These are phyloP conservation scores for Trametes villosa DNA, from an alignment of 768 basidiomycete species.

Conservation along the genomic window DNA sequence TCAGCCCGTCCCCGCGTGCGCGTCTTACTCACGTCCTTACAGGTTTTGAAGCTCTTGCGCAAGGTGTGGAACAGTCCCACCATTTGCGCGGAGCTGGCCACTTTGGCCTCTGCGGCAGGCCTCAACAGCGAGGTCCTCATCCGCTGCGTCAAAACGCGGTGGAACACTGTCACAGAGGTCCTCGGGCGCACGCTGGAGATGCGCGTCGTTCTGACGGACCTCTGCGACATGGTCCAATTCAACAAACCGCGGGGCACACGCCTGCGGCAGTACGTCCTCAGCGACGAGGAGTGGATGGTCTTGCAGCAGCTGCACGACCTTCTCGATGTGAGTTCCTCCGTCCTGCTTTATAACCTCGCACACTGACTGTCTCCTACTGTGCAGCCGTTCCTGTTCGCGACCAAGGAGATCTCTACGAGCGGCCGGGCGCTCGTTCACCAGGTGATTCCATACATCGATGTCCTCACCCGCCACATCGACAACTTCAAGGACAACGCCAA, in stretches of 20 bases:
- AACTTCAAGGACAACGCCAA: constrained; percentile 18
- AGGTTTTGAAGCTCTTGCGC: too few species aligned
- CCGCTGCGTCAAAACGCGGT: constrained; percentile 23
- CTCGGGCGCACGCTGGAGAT: constrained; percentile 26
- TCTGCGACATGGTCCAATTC: constrained; percentile 25
- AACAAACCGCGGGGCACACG: constrained; percentile 25
- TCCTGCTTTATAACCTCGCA: too few species aligned
- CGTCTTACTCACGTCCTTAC: too few species aligned
- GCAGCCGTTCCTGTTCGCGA: constrained; percentile 32
- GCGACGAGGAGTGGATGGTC: constrained; percentile 31
- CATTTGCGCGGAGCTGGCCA: too few species aligned
- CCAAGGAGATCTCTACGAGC: constrained; percentile 29
- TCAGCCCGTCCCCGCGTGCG: too few species aligned
- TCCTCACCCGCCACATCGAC: constrained; percentile 29
- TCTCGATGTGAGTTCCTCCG: too few species aligned
- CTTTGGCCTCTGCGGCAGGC: not conserved
- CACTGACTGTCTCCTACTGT: not conserved
- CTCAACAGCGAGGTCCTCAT: constrained; percentile 12
- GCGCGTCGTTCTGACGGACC: constrained; percentile 17
- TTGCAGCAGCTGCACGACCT: constrained; percentile 22
- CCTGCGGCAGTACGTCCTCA: constrained; percentile 24
- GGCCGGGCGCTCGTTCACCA: constrained; percentile 31
- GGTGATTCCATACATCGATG: constrained; percentile 38
- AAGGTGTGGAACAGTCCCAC: too few species aligned
- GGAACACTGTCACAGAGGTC: constrained; percentile 32